Conservation (phyloP, 2,329 filamentous ascomycete genomes). For the Ophiosphaerella narmari region DNA sequence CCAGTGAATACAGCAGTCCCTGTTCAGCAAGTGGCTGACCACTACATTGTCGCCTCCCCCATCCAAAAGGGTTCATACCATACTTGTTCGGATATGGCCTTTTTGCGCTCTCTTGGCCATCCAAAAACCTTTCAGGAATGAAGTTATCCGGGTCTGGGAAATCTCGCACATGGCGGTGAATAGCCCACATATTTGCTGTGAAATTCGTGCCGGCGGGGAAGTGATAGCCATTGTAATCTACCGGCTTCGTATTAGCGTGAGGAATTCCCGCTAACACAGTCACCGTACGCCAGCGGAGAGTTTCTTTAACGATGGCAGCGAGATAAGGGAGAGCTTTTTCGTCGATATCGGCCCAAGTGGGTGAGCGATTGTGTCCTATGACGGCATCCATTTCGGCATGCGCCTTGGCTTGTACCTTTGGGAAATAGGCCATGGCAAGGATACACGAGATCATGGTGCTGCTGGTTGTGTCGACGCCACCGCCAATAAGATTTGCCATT, state of each 20-base stretch:
- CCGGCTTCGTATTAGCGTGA: slow-evolving; percentile 23
- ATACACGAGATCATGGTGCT: slow-evolving; percentile 14
- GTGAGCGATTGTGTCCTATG: slow-evolving; percentile 4
- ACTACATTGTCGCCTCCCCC: slow-evolving; percentile 43
- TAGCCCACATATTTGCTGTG: slow-evolving; percentile 31
- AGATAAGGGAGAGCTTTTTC: slow-evolving; percentile 24
- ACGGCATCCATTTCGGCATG: slow-evolving; percentile 2
- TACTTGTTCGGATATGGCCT: slow-evolving; percentile 19
- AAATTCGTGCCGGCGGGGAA: slow-evolving; percentile 39
- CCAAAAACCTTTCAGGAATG: slow-evolving; percentile 44
- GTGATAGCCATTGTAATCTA: slow-evolving; percentile 35
- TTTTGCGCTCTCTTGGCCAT: slow-evolving; percentile 28
- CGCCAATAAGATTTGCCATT: slow-evolving; percentile 5
- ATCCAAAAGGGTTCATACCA: slow-evolving; percentile 43
- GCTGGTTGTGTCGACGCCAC: slow-evolving; percentile 36
- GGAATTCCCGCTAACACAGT: slow-evolving; percentile 20
- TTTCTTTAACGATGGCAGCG: slow-evolving; percentile 14
- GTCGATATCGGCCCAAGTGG: slow-evolving; percentile 19
- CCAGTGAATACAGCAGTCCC: slow-evolving; percentile 25
- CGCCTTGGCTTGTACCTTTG: slow-evolving; percentile 2
- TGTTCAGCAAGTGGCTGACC: slow-evolving; percentile 39
- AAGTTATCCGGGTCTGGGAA: slow-evolving; percentile 39
- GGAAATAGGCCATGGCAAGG: slow-evolving; percentile 6
- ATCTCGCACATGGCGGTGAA: slow-evolving; percentile 34
- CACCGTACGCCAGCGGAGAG: not conserved